A percentile compares a stretch with the other conserved stretches of the same genome.
Evolutionary conservation across 164 flowering plant genomes (phyloP).

Genomic region (Hamamelis virginiana): DNA sequence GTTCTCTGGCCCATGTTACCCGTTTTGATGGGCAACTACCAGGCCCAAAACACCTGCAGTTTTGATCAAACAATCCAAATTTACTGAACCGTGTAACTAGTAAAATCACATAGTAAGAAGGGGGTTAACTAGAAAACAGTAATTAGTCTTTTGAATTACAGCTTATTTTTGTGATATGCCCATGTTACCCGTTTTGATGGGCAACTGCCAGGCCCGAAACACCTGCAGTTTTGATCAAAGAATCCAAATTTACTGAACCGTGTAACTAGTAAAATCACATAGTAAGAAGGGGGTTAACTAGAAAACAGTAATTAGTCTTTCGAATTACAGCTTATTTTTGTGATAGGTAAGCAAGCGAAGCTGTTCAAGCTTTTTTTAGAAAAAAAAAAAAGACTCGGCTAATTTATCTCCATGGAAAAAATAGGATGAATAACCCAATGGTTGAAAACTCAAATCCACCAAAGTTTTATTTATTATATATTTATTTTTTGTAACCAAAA

Average conservation of each 20-base stretch:
- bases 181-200: conserved; percentile 71
- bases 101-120: background rate
- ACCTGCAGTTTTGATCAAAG: conserved; percentile 42
- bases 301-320: too few relatives aligned
- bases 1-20: conserved; percentile 81
- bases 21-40: conserved; percentile 73
- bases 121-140: too few relatives aligned
- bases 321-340: too few relatives aligned
- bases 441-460: background rate
- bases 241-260: too few relatives aligned
- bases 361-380: too few relatives aligned
- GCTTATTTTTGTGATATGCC: too few relatives aligned
- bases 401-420: too few relatives aligned
- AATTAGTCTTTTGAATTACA: too few relatives aligned
- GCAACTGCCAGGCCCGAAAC: conserved; percentile 83
- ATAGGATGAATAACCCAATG: too few relatives aligned
- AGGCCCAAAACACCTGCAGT: conserved; percentile 81
- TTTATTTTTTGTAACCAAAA: too few relatives aligned
- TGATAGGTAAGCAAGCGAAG: too few relatives aligned
- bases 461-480: background rate
- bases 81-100: background rate
- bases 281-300: background rate
- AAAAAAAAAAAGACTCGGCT: too few relatives aligned
- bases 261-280: background rate
- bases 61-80: background rate